Evolutionary conservation across 805 yeast species (phyloP).

Genomic region (Kodamaea lidongshanica): DNA sequence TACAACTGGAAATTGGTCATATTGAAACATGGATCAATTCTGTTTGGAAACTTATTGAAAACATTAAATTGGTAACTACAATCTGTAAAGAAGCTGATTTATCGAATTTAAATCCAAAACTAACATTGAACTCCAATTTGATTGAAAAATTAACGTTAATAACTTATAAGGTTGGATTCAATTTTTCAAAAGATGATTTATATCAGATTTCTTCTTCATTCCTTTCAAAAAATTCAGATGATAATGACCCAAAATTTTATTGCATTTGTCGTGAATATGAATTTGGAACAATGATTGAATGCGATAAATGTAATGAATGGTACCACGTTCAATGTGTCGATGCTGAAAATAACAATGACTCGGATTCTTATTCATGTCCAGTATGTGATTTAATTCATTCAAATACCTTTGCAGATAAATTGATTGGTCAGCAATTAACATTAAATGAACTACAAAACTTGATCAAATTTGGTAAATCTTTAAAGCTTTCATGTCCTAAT

Average conservation of each 20-base stretch:
- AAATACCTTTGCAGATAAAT: conserved; percentile 10
- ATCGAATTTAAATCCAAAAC: conserved; percentile 14
- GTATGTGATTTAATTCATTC: conserved; percentile 24
- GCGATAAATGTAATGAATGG: conserved; percentile 70
- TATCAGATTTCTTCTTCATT: conserved; percentile 24
- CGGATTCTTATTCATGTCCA: conserved; percentile 26
- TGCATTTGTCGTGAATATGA: conserved; percentile 62
- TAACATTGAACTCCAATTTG: conserved; percentile 16
- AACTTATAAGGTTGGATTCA: conserved; percentile 17
- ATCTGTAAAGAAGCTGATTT: conserved; percentile 11
- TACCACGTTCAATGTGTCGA: conserved; percentile 58
- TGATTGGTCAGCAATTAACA: conserved; percentile 1
- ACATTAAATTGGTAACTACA: conserved; percentile 15
- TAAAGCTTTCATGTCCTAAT: conserved; percentile 17
- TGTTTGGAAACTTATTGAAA: conserved; percentile 13
- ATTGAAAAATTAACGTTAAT: conserved; percentile 17
- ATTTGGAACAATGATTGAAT: conserved; percentile 59
- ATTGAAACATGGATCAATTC: conserved; percentile 21
- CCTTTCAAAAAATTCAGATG: conserved; percentile 7
- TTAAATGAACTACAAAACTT: conserved; percentile 5
- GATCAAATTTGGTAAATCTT: conserved; percentile 9
- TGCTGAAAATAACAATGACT: conserved; percentile 11
- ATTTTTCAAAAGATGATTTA: conserved; percentile 25
- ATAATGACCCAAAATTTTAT: conserved; percentile 24
- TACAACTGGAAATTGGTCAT: conserved; percentile 12